Conservation (phyloP, 2,329 filamentous ascomycete genomes). For the Sphaerulina musiva region DNA sequence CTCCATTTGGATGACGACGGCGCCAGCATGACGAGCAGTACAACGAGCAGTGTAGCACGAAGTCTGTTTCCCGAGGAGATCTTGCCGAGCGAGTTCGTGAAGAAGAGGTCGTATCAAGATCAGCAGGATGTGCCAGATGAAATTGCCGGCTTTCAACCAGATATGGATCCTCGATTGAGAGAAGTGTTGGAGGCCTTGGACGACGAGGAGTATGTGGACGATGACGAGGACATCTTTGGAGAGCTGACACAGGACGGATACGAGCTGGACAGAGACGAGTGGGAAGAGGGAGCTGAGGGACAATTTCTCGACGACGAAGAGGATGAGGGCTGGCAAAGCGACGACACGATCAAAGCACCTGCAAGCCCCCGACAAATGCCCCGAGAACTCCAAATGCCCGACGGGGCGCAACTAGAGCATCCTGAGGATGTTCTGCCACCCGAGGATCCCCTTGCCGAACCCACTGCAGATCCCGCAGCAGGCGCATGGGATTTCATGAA, state of each 20-base stretch:
- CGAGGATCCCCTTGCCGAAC: slow-evolving; percentile 31
- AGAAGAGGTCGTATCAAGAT: slow-evolving; percentile 74
- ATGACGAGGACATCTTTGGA: slow-evolving; percentile 76
- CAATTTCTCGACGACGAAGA: slow-evolving; percentile 40
- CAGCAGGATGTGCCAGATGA: slow-evolving; percentile 89
- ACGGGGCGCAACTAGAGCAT: slow-evolving; percentile 38
- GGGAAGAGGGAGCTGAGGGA: slow-evolving; percentile 49
- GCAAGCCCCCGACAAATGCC: slow-evolving; percentile 21
- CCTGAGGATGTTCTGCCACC: slow-evolving; percentile 42
- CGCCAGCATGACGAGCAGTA: slow-evolving; percentile 41
- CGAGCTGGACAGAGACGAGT: slow-evolving; percentile 74
- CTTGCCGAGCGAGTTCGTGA: slow-evolving; percentile 71
- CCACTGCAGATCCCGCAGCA: slow-evolving; percentile 42
- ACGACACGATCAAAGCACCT: slow-evolving; percentile 71
- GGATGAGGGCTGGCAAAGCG: slow-evolving; percentile 91
- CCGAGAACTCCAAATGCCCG: slow-evolving; percentile 31
- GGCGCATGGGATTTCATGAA: slow-evolving; percentile 89
- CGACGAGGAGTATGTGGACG: slow-evolving; percentile 88
- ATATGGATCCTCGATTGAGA: slow-evolving; percentile 89
- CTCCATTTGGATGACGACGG: slow-evolving; percentile 40
- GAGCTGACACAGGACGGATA: slow-evolving; percentile 61
- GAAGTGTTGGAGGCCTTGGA: slow-evolving; percentile 91
- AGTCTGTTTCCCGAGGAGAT: slow-evolving; percentile 64
- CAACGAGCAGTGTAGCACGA: slow-evolving; percentile 32
- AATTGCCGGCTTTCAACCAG: slow-evolving; percentile 88